Evolutionary conservation across 345 rosid species (phyloP).

Genomic region (Hibiscus syriacus): DNA sequence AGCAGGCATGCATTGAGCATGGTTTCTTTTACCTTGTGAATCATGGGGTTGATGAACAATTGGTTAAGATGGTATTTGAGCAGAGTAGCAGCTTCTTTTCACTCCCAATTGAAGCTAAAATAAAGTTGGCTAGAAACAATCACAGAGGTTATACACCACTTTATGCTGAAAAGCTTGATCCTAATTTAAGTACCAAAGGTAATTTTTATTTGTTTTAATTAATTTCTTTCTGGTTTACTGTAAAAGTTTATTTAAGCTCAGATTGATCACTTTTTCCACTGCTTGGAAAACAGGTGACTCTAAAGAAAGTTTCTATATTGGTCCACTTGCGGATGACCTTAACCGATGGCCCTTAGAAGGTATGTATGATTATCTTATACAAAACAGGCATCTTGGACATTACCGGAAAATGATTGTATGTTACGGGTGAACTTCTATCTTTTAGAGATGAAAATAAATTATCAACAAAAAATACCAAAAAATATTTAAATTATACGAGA

Average conservation of each 20-base stretch:
- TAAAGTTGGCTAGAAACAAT: conserved; percentile 32
- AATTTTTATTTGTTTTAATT: neutral
- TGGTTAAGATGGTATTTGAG: conserved; percentile 28
- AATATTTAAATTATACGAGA: too few relatives aligned
- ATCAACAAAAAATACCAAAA: too few relatives aligned
- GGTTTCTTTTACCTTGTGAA: conserved; percentile 86
- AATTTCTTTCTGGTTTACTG: too few relatives aligned
- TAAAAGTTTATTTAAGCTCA: too few relatives aligned
- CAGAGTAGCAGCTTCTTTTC: conserved; percentile 62
- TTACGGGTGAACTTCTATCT: too few relatives aligned
- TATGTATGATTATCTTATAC: neutral
- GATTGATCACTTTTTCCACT: too few relatives aligned
- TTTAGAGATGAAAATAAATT: too few relatives aligned
- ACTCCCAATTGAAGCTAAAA: conserved; percentile 52
- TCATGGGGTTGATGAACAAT: too few relatives aligned
- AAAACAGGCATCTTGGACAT: too few relatives aligned
- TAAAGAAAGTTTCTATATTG: neutral
- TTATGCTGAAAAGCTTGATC: conserved; percentile 49
- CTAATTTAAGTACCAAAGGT: conserved; percentile 33
- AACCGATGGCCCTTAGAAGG: neutral
- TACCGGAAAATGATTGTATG: too few relatives aligned
- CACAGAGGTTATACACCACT: conserved; percentile 63
- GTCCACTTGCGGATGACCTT: too few relatives aligned
- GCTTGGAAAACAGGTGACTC: neutral
- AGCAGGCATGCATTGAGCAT: conserved; percentile 58